Conservation (phyloP, 2,329 filamentous ascomycete genomes). For the Colletotrichum chrysophilum region DNA sequence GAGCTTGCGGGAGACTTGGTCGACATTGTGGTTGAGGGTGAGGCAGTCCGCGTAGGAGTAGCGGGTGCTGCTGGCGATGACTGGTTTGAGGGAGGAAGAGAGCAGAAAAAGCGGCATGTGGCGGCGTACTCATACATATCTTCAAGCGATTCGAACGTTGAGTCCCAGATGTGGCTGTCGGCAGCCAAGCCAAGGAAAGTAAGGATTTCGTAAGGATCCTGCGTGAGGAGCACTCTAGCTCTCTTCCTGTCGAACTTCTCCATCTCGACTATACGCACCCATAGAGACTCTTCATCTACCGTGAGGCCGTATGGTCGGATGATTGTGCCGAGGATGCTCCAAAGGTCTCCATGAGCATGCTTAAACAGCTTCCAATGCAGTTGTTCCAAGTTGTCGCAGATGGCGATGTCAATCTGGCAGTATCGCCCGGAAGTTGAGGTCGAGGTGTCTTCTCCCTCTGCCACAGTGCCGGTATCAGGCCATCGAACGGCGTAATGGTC, state of each 20-base stretch:
- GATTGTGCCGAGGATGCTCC: conserved; percentile 68
- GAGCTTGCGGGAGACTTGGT: background rate
- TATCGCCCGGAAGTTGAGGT: conserved; percentile 28
- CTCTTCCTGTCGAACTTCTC: conserved; percentile 62
- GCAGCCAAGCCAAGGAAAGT: conserved; percentile 66
- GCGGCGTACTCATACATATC: conserved; percentile 68
- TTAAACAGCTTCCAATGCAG: conserved; percentile 72
- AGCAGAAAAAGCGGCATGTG: conserved; percentile 63
- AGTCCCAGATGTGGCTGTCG: conserved; percentile 48
- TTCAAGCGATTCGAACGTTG: conserved; percentile 58
- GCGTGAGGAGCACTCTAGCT: conserved; percentile 65
- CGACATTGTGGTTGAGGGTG: background rate
- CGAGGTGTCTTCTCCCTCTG: background rate
- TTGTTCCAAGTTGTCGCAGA: conserved; percentile 47
- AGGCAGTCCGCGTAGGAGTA: background rate
- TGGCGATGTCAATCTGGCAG: conserved; percentile 73
- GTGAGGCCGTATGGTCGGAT: conserved; percentile 72
- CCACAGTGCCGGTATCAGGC: conserved; percentile 36
- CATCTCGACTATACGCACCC: conserved; percentile 71
- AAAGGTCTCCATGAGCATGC: conserved; percentile 74
- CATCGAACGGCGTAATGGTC: conserved; percentile 61
- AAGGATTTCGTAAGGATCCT: conserved; percentile 60
- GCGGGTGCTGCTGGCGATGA: background rate
- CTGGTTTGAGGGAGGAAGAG: conserved; percentile 33
- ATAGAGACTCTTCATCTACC: conserved; percentile 66